These are phyloP conservation scores for Paracoccidioides lutzii DNA, from an alignment of 2,329 filamentous ascomycete genomes.

Conservation along the genomic window DNA sequence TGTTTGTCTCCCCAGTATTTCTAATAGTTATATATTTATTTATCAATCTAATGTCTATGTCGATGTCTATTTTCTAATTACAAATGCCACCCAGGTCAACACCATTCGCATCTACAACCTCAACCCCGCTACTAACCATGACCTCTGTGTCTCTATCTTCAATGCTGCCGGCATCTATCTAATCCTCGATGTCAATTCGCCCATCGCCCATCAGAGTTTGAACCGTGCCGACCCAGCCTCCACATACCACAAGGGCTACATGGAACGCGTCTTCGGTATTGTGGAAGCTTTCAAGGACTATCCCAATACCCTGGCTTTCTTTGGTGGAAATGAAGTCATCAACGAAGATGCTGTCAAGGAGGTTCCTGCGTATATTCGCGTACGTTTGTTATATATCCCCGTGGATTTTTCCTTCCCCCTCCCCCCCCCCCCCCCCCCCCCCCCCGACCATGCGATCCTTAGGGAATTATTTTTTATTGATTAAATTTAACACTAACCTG, in stretches of 20 bases:
- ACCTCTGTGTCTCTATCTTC: slow-evolving; percentile 51
- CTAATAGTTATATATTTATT: background rate
- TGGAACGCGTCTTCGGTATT: slow-evolving; percentile 47
- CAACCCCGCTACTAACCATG: slow-evolving; percentile 46
- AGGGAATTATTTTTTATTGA: too few species aligned
- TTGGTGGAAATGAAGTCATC: slow-evolving; percentile 56
- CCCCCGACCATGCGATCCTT: too few species aligned
- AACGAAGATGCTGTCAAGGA: slow-evolving; percentile 44
- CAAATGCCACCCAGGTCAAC: slow-evolving; percentile 34
- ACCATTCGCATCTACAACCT: slow-evolving; percentile 55
- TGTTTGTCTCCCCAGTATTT: slow-evolving; percentile 23
- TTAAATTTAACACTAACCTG: too few species aligned
- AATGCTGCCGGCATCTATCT: slow-evolving; percentile 54
- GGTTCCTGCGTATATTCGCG: slow-evolving; percentile 46
- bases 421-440: too few species aligned
- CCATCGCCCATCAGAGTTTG: slow-evolving; percentile 42
- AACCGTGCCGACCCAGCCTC: slow-evolving; percentile 42
- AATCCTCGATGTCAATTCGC: slow-evolving; percentile 53
- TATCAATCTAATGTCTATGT: background rate
- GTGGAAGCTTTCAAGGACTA: slow-evolving; percentile 56
- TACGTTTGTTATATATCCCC: slow-evolving; percentile 17
- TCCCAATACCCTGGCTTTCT: slow-evolving; percentile 54
- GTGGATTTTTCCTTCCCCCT: too few species aligned
- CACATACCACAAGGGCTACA: slow-evolving; percentile 44
- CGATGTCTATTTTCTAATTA: slow-evolving; percentile 1